These are phyloP conservation scores for Cetradonia linearis DNA, from an alignment of 495 filamentous ascomycete genomes.

Conservation along the genomic window DNA sequence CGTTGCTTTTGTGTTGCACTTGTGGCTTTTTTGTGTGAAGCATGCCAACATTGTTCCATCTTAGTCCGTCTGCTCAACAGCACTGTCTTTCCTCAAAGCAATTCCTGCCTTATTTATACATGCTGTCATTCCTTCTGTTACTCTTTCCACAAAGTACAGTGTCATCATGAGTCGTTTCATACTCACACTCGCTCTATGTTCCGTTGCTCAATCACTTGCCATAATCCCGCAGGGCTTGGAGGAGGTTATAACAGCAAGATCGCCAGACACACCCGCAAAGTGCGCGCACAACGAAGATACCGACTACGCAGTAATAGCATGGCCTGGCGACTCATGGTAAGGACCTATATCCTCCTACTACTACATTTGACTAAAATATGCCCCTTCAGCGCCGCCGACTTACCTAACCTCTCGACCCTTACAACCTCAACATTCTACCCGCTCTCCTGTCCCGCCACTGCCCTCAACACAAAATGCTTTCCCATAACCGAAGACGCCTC, in stretches of 20 bases:
- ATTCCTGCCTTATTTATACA: background rate
- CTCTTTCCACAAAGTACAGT: background rate
- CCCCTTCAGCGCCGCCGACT: background rate
- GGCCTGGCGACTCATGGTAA: constrained; percentile 8
- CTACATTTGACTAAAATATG: background rate
- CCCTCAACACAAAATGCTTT: constrained; percentile 14
- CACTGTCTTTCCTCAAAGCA: background rate
- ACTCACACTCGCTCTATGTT: background rate
- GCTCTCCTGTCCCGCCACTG: constrained; percentile 6
- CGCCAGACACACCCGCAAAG: background rate
- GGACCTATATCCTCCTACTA: background rate
- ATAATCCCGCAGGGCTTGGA: background rate
- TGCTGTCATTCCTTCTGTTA: background rate
- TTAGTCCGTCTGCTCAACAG: background rate
- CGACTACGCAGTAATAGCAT: background rate
- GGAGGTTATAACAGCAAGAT: background rate
- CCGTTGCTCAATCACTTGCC: background rate
- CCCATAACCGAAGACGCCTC: constrained; percentile 9
- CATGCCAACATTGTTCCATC: too few species aligned
- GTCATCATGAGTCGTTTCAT: background rate
- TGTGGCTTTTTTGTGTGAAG: background rate
- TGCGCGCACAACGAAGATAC: background rate
- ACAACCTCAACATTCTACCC: constrained; percentile 4
- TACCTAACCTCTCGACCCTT: background rate
- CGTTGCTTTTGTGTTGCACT: background rate